Evolutionary conservation across 23 red algal genomes (phyloP).

Genomic region (Gracilaria domingensis): DNA sequence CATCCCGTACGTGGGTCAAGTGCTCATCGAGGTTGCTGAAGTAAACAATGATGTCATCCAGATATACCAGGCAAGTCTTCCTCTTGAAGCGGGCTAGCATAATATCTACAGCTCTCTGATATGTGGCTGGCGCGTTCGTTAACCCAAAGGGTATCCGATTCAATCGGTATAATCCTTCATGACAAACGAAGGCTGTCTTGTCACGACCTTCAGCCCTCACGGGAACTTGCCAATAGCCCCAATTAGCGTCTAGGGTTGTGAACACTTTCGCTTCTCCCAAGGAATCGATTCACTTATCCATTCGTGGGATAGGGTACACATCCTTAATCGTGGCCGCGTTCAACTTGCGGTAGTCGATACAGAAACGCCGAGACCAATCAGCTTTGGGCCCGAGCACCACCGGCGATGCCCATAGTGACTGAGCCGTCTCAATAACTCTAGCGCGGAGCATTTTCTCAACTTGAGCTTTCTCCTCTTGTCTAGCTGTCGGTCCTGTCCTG

Average conservation of each 20-base stretch:
- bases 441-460: neutral
- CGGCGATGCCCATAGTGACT: neutral
- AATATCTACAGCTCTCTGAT: neutral
- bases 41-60: neutral
- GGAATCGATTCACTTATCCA: slow-evolving; percentile 11
- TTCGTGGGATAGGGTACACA: neutral
- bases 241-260: slow-evolving; percentile 5
- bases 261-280: neutral
- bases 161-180: neutral
- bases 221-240: neutral
- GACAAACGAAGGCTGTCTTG: neutral
- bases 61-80: neutral
- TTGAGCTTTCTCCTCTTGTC: neutral
- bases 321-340: neutral
- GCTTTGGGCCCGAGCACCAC: neutral
- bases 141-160: neutral
- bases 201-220: neutral
- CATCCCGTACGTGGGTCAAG: neutral
- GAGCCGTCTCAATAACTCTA: slow-evolving; percentile 3
- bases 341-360: neutral
- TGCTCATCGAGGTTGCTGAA: neutral
- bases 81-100: neutral
- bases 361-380: neutral
- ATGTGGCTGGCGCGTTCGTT: neutral
- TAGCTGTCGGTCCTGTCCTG: neutral